Base-by-base conservation (phyloP, 164 flowering plant species). In the Echeveria elegans region DNA sequence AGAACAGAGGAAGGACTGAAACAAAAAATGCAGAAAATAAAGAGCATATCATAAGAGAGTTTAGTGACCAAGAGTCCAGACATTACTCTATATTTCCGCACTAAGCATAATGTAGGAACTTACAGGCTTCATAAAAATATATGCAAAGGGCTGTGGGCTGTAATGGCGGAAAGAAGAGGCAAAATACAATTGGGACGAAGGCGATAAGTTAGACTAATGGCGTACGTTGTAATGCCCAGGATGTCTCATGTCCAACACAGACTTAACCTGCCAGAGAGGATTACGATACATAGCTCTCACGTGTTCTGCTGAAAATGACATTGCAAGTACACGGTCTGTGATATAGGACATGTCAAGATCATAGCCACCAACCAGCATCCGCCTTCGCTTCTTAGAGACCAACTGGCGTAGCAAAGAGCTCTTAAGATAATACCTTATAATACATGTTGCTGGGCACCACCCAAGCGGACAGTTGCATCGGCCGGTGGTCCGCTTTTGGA, bases 281-380 rank as follows among this genome's bases (percentile, higher is more conserved):
- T 90, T 90, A 10, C 92, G 85, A 69, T 82, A 90, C 81, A 90
- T 53, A 9, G 97, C 92, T 37, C 92, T 76, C 86, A 88, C 84
- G 12, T 75, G 85, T 63, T 90, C 85, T 16, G 95, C 85, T 68
- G 97, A 92, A 69, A 90, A 90, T 30, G 95, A 90, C 92, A 90
- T 90, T 10, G 95, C 92, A 63, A 90, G 67, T 18, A 90, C 7
- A 38, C 79, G 81, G 60, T 81, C 86, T 23, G 97, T 82, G 73
- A 90, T 88, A 61, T 86, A 90, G 6, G 92, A 78, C 95, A 90
- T 90, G 74, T 88, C 97, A 71, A 86, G 95, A 74, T 90, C 90
- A 70, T 83, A 90, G 10, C 97, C 95, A 10, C 82, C 92, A 74
- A 90, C 81, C 31, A 88, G 82, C 89, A 90, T 75, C 43, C 95